phyloP scores from a whole-genome alignment of 225 moss, liverwort and hornwort genomes.

The Straminergon stramineum region DNA sequence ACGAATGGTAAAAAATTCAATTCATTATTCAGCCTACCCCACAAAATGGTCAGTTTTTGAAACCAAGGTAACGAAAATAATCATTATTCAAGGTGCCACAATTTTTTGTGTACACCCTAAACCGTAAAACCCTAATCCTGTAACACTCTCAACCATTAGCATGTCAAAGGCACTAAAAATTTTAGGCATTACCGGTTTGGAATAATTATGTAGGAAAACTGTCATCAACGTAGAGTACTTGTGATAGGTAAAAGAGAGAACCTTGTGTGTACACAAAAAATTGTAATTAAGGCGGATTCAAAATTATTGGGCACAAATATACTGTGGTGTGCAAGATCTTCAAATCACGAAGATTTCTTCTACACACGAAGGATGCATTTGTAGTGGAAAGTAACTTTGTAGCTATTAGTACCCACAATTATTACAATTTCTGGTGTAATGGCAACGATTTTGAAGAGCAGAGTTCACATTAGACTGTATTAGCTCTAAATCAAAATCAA shows the following conservation, averaged over 20 bases:
- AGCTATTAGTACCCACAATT: no score
- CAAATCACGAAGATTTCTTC: neutral
- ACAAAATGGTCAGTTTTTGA: neutral
- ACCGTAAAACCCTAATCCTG: neutral
- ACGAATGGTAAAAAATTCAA: neutral
- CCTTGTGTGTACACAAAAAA: neutral
- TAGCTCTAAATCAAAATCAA: neutral
- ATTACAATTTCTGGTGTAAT: neutral
- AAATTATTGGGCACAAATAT: neutral
- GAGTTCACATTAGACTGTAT: neutral
- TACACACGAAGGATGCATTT: neutral
- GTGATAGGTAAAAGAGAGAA: neutral
- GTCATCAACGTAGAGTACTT: neutral
- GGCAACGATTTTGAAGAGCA: neutral
- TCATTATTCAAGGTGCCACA: neutral
- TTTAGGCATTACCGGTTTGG: neutral
- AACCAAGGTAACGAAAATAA: no score
- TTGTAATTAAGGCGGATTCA: neutral
- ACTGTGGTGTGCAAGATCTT: neutral
- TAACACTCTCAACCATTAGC: neutral
- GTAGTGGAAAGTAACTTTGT: neutral
- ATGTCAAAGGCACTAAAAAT: neutral
- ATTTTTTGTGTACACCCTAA: neutral
- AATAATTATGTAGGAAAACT: neutral
- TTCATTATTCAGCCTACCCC: no score